Conservation (phyloP, 192 early-diverging fungal genomes). For the Jimgerdemannia flammicorona region DNA sequence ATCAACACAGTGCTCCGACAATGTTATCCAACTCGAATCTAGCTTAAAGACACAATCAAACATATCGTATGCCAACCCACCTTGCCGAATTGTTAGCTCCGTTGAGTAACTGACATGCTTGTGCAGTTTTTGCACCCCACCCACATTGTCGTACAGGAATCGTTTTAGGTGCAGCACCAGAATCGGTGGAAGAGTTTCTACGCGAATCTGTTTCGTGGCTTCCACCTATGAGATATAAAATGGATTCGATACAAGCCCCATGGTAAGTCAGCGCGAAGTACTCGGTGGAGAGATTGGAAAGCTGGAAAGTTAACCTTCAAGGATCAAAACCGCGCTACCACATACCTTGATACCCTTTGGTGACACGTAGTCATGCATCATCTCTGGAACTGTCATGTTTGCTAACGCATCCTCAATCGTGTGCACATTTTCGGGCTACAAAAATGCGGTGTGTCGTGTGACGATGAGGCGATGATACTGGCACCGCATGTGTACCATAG, state of each 20-base stretch:
- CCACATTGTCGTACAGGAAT: constrained; percentile 77
- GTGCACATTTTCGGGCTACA: constrained; percentile 52
- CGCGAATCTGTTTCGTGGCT: constrained; percentile 79
- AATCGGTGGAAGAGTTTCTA: constrained; percentile 85
- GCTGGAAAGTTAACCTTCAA: not conserved
- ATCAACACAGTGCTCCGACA: too few species aligned
- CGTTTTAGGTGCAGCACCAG: constrained; percentile 94
- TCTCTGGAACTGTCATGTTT: constrained; percentile 73
- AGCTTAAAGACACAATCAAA: not conserved
- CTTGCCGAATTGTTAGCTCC: constrained; percentile 58
- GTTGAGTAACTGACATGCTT: constrained; percentile 78
- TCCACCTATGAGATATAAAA: constrained; percentile 12
- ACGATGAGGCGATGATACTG: too few species aligned
- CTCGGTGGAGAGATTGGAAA: not conserved
- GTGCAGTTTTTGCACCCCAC: constrained; percentile 78
- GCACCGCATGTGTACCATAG: not conserved
- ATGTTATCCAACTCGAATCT: too few species aligned
- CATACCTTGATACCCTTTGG: constrained; percentile 29
- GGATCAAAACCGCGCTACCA: constrained; percentile 14
- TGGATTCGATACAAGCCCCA: not conserved
- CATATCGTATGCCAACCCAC: constrained; percentile 25
- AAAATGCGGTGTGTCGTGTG: not conserved
- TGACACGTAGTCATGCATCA: constrained; percentile 76
- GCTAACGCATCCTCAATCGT: constrained; percentile 84
- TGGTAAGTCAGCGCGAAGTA: not conserved